phyloP scores from a whole-genome alignment of 768 basidiomycete species.

The Trametes cinnabarina region DNA sequence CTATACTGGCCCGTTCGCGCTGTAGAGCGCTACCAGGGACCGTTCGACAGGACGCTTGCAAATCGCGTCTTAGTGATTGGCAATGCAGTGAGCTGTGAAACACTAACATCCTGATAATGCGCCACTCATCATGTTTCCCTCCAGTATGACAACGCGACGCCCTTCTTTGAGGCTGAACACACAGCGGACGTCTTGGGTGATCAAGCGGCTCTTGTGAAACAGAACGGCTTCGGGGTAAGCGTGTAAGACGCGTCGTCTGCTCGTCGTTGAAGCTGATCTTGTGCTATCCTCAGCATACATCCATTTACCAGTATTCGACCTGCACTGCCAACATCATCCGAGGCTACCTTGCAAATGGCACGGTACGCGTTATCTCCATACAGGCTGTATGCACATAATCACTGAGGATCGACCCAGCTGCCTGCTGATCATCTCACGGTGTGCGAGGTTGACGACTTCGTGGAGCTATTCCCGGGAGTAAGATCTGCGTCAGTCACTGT shows the following conservation, averaged over 20 bases:
- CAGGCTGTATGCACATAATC: not conserved
- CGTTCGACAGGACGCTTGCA: conserved; percentile 21
- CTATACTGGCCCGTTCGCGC: conserved; percentile 17
- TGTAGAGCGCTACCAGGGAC: conserved; percentile 24
- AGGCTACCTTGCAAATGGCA: conserved; percentile 8
- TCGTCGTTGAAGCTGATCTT: no score
- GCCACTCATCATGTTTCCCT: not conserved
- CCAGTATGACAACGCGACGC: conserved; percentile 17
- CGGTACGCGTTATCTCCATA: not conserved
- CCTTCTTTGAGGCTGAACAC: conserved; percentile 7
- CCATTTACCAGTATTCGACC: conserved; percentile 1
- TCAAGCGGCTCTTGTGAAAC: conserved; percentile 11
- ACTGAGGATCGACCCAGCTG: not conserved
- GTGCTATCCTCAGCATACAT: conserved; percentile 4
- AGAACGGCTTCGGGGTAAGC: conserved; percentile 14
- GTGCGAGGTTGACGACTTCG: conserved; percentile 10
- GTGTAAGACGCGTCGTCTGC: not conserved
- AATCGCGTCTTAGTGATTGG: conserved; percentile 23
- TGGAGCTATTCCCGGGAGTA: conserved; percentile 12
- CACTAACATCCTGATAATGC: no score
- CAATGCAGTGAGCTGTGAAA: conserved; percentile 9
- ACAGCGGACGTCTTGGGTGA: conserved; percentile 10
- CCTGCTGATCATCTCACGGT: conserved; percentile 1
- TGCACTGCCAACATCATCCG: conserved; percentile 7
- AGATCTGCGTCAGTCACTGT: not conserved